Conservation (phyloP, 176 grass and related monocot genomes). For the Carex parvula region DNA sequence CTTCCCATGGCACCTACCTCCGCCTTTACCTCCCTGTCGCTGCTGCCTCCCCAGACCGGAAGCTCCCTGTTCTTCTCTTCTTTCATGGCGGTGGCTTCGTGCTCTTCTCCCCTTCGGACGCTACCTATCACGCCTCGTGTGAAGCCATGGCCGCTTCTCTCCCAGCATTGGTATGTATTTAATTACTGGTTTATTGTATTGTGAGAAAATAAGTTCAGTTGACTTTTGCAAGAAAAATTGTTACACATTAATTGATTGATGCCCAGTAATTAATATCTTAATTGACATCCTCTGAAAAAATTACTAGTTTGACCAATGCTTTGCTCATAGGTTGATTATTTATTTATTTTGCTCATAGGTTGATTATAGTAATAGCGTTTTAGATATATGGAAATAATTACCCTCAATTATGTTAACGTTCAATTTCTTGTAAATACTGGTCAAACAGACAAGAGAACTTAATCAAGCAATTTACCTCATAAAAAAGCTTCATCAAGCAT, state of each 20-base stretch:
- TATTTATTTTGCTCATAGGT: no score
- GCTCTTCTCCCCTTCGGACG: constrained; percentile 33
- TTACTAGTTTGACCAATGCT: not conserved
- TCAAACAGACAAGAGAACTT: not conserved
- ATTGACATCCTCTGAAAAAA: not conserved
- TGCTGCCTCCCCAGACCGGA: not conserved
- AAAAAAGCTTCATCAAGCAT: not conserved
- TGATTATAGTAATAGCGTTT: not conserved
- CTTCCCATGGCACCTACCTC: constrained; percentile 43
- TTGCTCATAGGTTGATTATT: not conserved
- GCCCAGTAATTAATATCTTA: not conserved
- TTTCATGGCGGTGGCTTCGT: constrained; percentile 93
- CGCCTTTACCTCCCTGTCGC: constrained; percentile 50
- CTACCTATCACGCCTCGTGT: constrained; percentile 57
- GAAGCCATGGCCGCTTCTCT: constrained; percentile 50
- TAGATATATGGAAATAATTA: not conserved
- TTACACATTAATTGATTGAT: not conserved
- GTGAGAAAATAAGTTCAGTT: not conserved
- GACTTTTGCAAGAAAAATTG: not conserved
- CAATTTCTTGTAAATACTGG: not conserved
- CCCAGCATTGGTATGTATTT: constrained; percentile 21
- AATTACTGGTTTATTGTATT: not conserved
- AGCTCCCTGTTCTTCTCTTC: constrained; percentile 75
- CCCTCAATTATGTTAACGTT: not conserved
- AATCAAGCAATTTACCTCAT: not conserved